phyloP scores from a whole-genome alignment of 331 rosid genomes.

The Arachis monticola region DNA sequence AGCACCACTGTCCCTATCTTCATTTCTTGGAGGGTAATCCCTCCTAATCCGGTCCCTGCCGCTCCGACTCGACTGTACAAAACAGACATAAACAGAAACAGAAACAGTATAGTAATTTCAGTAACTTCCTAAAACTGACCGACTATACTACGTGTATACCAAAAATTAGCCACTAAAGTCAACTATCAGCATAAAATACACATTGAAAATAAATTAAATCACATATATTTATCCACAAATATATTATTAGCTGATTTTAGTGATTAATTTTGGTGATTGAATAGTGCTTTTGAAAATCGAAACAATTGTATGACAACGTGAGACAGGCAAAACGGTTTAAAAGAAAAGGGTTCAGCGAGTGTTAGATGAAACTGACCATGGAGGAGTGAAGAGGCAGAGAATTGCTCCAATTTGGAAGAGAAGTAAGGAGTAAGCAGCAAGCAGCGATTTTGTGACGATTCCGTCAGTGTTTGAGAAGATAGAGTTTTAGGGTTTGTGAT shows the following conservation, averaged over 20 bases:
- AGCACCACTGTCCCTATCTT: slow-evolving; percentile 42
- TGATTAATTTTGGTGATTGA: too few relatives aligned
- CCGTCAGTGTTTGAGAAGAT: too few relatives aligned
- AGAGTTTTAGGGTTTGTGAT: too few relatives aligned
- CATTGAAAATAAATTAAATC: too few relatives aligned
- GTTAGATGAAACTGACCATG: slow-evolving; percentile 45
- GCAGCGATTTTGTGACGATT: background rate
- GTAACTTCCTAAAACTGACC: slow-evolving; percentile 19
- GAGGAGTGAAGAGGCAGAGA: slow-evolving; percentile 24
- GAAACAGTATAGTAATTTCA: slow-evolving; percentile 17
- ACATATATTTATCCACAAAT: too few relatives aligned
- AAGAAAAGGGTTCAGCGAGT: background rate
- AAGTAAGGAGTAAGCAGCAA: background rate
- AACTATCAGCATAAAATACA: too few relatives aligned
- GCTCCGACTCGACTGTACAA: slow-evolving; percentile 44
- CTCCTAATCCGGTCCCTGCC: slow-evolving; percentile 55
- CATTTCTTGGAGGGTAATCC: slow-evolving; percentile 53
- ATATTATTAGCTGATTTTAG: too few relatives aligned
- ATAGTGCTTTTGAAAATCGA: too few relatives aligned
- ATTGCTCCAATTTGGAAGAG: slow-evolving; percentile 1
- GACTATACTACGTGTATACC: too few relatives aligned
- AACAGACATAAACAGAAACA: slow-evolving; percentile 23
- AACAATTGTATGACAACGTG: background rate
- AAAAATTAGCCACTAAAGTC: too few relatives aligned
- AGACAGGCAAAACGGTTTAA: background rate